Evolutionary conservation across 2,329 filamentous ascomycete genomes (phyloP).

Genomic region (Arthroderma sp.): DNA sequence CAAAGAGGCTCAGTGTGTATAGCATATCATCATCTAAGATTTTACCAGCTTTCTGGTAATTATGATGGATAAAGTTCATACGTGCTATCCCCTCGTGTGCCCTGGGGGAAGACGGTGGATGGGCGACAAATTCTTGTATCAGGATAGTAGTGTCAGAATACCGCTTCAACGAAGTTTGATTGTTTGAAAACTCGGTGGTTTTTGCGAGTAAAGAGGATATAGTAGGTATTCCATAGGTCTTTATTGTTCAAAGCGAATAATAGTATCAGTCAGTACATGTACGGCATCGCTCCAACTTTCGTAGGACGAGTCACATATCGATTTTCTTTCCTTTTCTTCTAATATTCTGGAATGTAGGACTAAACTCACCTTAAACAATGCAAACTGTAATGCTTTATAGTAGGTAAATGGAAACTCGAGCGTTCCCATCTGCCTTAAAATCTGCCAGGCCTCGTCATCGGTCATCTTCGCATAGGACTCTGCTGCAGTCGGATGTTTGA

Average conservation of each 20-base stretch:
- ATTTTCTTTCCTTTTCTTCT: neutral
- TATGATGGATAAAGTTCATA: constrained; percentile 50
- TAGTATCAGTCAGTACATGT: constrained; percentile 1
- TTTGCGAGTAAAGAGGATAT: constrained; percentile 34
- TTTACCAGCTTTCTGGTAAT: constrained; percentile 44
- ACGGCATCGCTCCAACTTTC: neutral
- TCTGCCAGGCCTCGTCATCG: constrained; percentile 38
- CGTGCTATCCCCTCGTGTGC: constrained; percentile 43
- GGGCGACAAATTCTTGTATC: constrained; percentile 32
- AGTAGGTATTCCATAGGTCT: constrained; percentile 45
- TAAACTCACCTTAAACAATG: constrained; percentile 40
- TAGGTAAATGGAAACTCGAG: constrained; percentile 45
- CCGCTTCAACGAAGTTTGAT: constrained; percentile 32
- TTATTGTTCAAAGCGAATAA: neutral
- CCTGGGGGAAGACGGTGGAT: constrained; percentile 33
- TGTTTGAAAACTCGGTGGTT: constrained; percentile 31
- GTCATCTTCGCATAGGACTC: constrained; percentile 41
- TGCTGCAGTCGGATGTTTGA: constrained; percentile 28
- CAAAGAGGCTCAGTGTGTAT: constrained; percentile 53
- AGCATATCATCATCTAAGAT: constrained; percentile 52
- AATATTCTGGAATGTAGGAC: neutral
- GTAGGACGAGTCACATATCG: no score
- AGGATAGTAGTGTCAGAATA: constrained; percentile 36
- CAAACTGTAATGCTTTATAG: constrained; percentile 42
- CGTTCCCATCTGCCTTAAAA: constrained; percentile 33